Conservation (phyloP, 2,329 filamentous ascomycete species). For the Ceratocystis colombiana region DNA sequence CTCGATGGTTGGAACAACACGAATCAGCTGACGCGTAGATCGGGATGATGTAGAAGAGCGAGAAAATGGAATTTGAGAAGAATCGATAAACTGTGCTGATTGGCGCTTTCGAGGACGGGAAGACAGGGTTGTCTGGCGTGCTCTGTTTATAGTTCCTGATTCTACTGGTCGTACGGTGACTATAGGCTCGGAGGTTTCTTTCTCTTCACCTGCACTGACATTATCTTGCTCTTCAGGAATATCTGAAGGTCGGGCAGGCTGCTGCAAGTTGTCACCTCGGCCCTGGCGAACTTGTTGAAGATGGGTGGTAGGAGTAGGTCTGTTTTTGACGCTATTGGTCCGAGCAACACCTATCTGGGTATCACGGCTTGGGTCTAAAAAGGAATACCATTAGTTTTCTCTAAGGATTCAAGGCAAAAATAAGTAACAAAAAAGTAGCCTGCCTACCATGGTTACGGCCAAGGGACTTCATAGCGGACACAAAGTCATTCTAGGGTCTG, state of each 20-base stretch:
- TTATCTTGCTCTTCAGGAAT: slow-evolving; percentile 1
- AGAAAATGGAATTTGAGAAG: slow-evolving; percentile 2
- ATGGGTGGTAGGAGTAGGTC: slow-evolving; percentile 2
- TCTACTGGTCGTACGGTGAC: background rate
- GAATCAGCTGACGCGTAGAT: background rate
- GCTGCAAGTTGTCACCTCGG: background rate
- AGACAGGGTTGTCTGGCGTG: background rate
- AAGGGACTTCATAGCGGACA: slow-evolving; percentile 25
- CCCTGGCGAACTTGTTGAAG: slow-evolving; percentile 12
- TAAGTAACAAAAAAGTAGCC: no score
- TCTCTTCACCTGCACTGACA: background rate
- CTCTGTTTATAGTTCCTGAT: slow-evolving; percentile 15
- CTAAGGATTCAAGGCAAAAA: background rate
- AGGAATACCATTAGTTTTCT: background rate
- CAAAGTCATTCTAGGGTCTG: slow-evolving; percentile 25
- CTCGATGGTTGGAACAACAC: slow-evolving; percentile 31
- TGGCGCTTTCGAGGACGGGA: background rate
- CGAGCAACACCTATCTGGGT: slow-evolving; percentile 8
- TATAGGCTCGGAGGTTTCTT: background rate
- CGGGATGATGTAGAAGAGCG: background rate
- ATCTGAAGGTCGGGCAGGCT: background rate
- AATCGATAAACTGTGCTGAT: background rate
- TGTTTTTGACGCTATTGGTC: slow-evolving; percentile 1
- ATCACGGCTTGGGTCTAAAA: slow-evolving; percentile 14
- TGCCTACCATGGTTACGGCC: slow-evolving; percentile 22